phyloP scores from a whole-genome alignment of 2,329 filamentous ascomycete genomes.

The Cadophora gregata region DNA sequence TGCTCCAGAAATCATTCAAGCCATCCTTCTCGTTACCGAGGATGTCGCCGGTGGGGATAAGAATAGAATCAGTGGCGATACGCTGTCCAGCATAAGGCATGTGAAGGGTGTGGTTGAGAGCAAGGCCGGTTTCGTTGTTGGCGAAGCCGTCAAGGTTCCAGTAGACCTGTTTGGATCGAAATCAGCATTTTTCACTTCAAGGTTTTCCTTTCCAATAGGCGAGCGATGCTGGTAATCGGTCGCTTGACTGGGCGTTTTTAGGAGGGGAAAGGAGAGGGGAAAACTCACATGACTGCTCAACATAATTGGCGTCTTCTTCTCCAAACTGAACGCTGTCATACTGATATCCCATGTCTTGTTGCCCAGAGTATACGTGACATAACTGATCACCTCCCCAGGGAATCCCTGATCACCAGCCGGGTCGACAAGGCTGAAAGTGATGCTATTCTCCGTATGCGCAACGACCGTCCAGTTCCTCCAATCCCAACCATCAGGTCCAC shows the following conservation, averaged over 20 bases:
- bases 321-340: conserved; percentile 73
- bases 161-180: conserved; percentile 64
- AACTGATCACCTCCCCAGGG: conserved; percentile 76
- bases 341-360: conserved; percentile 67
- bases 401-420: conserved; percentile 77
- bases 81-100: conserved; percentile 76
- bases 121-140: conserved; percentile 69
- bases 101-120: conserved; percentile 74
- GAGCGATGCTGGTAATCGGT: no score
- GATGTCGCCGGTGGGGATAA: conserved; percentile 79
- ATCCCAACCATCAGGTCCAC: conserved; percentile 76
- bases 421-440: conserved; percentile 79
- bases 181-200: neutral
- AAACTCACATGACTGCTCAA: conserved; percentile 62
- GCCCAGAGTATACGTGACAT: conserved; percentile 74
- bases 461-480: conserved; percentile 79
- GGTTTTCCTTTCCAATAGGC: neutral
- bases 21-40: conserved; percentile 69
- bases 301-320: conserved; percentile 84
- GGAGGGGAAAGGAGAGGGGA: neutral
- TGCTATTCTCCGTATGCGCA: conserved; percentile 66
- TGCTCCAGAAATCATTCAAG: conserved; percentile 83
- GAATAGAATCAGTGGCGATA: conserved; percentile 70
- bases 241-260: no score
- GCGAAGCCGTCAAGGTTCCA: conserved; percentile 85